phyloP scores from a whole-genome alignment of 257 asterid genomes.

The Fraxinus anomala region DNA sequence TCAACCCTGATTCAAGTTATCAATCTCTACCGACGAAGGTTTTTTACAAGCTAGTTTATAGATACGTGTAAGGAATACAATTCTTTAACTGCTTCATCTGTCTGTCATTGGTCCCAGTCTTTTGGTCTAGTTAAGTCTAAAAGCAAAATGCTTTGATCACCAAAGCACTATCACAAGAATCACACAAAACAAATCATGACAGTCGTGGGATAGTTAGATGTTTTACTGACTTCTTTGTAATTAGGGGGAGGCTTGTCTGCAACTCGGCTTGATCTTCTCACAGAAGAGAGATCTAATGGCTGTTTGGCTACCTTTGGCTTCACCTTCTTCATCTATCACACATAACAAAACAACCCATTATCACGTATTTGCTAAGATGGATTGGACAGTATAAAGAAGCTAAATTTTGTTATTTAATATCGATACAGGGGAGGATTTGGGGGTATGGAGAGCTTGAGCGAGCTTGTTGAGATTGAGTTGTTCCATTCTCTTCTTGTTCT shows the following conservation, averaged over 20 bases:
- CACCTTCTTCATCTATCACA: slow-evolving; percentile 66
- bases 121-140: neutral
- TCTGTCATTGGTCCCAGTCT: no score
- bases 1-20: no score
- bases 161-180: neutral
- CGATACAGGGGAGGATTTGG: slow-evolving; percentile 57
- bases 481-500: slow-evolving; percentile 73
- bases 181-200: neutral
- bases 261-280: slow-evolving; percentile 66
- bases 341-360: neutral
- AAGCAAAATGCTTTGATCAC: neutral
- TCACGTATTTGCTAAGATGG: neutral
- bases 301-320: slow-evolving; percentile 44
- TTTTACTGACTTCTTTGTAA: slow-evolving; percentile 58
- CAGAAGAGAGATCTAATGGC: slow-evolving; percentile 43
- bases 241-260: slow-evolving; percentile 55
- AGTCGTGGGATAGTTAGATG: neutral
- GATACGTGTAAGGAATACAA: no score
- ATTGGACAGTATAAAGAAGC: neutral
- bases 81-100: no score
- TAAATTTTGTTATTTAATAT: no score
- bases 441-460: slow-evolving; percentile 50
- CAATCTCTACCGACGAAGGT: no score
- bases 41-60: no score
- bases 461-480: slow-evolving; percentile 68